phyloP scores from a whole-genome alignment of 306 rosid species.

The Herpetospermum pedunculosum region DNA sequence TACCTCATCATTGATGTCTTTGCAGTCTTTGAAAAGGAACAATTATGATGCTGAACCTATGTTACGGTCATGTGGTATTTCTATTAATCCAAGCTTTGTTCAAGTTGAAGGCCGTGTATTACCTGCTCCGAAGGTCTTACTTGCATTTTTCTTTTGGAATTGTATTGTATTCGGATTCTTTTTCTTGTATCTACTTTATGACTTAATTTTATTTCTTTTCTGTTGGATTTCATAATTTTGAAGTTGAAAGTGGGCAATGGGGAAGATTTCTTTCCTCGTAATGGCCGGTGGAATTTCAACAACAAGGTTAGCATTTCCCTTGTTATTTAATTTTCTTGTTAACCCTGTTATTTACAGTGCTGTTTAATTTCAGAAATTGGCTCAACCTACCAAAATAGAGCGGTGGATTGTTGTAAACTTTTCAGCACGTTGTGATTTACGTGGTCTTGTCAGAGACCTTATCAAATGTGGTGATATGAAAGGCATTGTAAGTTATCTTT shows the following conservation, averaged over 20 bases:
- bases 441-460: constrained; percentile 46
- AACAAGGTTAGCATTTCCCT: constrained; percentile 41
- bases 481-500: constrained; percentile 57
- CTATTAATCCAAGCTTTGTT: constrained; percentile 35
- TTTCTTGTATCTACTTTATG: background rate
- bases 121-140: constrained; percentile 70
- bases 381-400: constrained; percentile 40
- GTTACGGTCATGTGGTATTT: constrained; percentile 56
- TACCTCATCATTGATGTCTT: background rate
- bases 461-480: constrained; percentile 59
- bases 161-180: background rate
- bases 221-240: background rate
- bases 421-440: constrained; percentile 66
- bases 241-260: constrained; percentile 79
- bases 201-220: background rate
- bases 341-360: background rate
- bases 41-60: constrained; percentile 66
- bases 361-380: constrained; percentile 43
- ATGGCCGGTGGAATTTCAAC: constrained; percentile 91
- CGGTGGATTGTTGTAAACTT: constrained; percentile 82
- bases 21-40: constrained; percentile 59
- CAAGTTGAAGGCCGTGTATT: constrained; percentile 85
- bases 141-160: background rate
- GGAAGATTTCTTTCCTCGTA: constrained; percentile 70
- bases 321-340: background rate